A percentile compares a stretch with the other conserved stretches of the same genome.
phyloP scores from a whole-genome alignment of 1,284 basidiomycete genomes.

The Lentinula novae-zelandiae region DNA sequence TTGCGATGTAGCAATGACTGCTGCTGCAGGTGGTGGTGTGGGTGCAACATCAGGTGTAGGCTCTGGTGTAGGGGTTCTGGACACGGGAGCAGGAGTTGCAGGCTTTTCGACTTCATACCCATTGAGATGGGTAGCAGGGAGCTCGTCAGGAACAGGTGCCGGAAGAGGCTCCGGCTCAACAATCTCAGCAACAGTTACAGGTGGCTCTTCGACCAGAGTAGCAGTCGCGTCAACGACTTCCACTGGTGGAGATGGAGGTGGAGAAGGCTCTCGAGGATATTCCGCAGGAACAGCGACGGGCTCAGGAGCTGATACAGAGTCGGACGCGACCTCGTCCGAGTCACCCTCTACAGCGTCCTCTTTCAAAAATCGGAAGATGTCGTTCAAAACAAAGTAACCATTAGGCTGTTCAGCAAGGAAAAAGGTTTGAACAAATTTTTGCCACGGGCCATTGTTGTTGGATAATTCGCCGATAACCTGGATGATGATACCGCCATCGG shows the following conservation, averaged over 20 bases:
- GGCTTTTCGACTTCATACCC: slow-evolving; percentile 16
- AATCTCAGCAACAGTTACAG: slow-evolving; percentile 14
- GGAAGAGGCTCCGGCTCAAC: slow-evolving; percentile 23
- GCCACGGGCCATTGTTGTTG: slow-evolving; percentile 88
- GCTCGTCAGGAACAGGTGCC: slow-evolving; percentile 22
- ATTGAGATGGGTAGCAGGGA: slow-evolving; percentile 21
- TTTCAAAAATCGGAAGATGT: slow-evolving; percentile 99
- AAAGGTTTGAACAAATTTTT: slow-evolving; percentile 99
- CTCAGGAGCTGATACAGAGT: slow-evolving; percentile 24
- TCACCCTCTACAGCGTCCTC: slow-evolving; percentile 87
- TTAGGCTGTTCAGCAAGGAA: slow-evolving; percentile 99
- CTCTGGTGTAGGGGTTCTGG: slow-evolving; percentile 33
- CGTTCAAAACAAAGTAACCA: slow-evolving; percentile 99
- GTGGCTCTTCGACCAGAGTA: slow-evolving; percentile 9
- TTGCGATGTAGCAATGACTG: slow-evolving; percentile 31
- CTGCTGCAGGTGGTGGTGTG: slow-evolving; percentile 30
- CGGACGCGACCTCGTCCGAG: slow-evolving; percentile 39
- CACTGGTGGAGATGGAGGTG: slow-evolving; percentile 3
- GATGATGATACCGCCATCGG: slow-evolving; percentile 95
- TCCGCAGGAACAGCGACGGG: slow-evolving; percentile 27
- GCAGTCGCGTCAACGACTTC: slow-evolving; percentile 4
- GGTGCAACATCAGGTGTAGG: slow-evolving; percentile 30
- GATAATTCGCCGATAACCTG: slow-evolving; percentile 99
- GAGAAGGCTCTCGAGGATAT: slow-evolving; percentile 16
- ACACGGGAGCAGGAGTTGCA: slow-evolving; percentile 28